phyloP scores from a whole-genome alignment of 1,139 yeast species.

The Zhuliangozyma parablackwelliae region DNA sequence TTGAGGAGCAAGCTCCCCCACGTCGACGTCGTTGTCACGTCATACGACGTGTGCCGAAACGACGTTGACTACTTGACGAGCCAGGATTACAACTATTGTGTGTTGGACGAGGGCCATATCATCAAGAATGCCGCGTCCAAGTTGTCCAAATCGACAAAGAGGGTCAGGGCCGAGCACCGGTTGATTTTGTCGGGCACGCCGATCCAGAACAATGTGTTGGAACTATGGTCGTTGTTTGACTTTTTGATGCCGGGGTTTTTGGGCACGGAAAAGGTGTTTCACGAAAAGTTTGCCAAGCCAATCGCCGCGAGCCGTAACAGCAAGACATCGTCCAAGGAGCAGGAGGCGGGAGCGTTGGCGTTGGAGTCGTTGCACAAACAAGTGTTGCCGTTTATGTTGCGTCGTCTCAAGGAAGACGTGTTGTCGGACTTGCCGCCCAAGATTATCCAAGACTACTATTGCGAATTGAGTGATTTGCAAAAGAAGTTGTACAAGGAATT shows the following conservation, averaged over 20 bases:
- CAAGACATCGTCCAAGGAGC: constrained; percentile 88
- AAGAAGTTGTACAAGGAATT: constrained; percentile 84
- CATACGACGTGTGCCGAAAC: constrained; percentile 94
- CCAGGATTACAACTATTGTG: constrained; percentile 86
- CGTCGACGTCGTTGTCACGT: constrained; percentile 84
- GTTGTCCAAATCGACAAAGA: constrained; percentile 82
- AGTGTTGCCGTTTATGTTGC: constrained; percentile 90
- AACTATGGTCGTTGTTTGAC: constrained; percentile 95
- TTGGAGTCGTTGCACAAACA: constrained; percentile 94
- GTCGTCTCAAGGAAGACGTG: constrained; percentile 95
- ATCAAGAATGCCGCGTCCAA: constrained; percentile 90
- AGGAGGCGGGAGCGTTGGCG: constrained; percentile 95
- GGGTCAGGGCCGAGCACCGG: constrained; percentile 80
- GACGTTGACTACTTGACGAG: constrained; percentile 64
- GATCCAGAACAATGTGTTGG: constrained; percentile 93
- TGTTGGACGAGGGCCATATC: constrained; percentile 95
- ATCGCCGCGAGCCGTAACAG: constrained; percentile 91
- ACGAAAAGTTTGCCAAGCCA: constrained; percentile 94
- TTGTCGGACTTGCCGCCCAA: constrained; percentile 95
- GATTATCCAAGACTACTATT: constrained; percentile 95
- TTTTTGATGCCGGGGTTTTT: constrained; percentile 98
- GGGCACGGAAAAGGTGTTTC: constrained; percentile 92
- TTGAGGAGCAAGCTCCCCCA: constrained; percentile 50
- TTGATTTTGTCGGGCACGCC: constrained; percentile 95
- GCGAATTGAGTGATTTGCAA: constrained; percentile 90